Conservation (phyloP, 257 asterid genomes). For the Coffea eugenioides region DNA sequence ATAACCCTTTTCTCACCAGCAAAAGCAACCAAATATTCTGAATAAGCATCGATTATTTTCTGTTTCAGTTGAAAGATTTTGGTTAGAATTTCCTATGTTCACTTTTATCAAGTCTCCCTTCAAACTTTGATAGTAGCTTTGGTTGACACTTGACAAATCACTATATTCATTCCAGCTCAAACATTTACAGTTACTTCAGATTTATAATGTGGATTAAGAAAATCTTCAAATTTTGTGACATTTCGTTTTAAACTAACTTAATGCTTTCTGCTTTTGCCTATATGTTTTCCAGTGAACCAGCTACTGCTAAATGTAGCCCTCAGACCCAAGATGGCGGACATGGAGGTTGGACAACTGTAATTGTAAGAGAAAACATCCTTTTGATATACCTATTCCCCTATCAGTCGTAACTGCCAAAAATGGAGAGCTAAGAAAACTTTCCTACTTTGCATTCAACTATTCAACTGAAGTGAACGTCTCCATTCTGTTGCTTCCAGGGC, state of each 20-base stretch:
- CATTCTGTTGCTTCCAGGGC: slow-evolving; percentile 43
- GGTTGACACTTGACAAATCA: neutral
- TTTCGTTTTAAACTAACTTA: neutral
- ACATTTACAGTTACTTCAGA: neutral
- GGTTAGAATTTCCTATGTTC: neutral
- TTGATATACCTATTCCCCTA: neutral
- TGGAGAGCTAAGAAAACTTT: neutral
- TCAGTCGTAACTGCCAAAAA: neutral
- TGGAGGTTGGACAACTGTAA: slow-evolving; percentile 69
- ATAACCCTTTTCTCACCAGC: neutral
- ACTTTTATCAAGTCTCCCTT: no score
- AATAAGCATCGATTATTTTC: neutral
- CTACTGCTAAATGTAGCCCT: slow-evolving; percentile 72
- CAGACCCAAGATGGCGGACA: slow-evolving; percentile 50
- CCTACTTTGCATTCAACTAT: no score
- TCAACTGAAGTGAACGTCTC: neutral
- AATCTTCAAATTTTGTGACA: neutral
- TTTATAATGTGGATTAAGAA: neutral
- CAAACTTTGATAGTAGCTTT: neutral
- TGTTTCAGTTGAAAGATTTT: neutral
- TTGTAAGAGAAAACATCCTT: slow-evolving; percentile 45
- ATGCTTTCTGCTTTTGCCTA: neutral
- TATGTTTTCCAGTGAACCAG: slow-evolving; percentile 68
- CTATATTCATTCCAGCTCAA: neutral
- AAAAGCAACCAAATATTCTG: neutral